phyloP scores from a whole-genome alignment of 73 alveolate genomes.

The Symbiodinium natans region DNA sequence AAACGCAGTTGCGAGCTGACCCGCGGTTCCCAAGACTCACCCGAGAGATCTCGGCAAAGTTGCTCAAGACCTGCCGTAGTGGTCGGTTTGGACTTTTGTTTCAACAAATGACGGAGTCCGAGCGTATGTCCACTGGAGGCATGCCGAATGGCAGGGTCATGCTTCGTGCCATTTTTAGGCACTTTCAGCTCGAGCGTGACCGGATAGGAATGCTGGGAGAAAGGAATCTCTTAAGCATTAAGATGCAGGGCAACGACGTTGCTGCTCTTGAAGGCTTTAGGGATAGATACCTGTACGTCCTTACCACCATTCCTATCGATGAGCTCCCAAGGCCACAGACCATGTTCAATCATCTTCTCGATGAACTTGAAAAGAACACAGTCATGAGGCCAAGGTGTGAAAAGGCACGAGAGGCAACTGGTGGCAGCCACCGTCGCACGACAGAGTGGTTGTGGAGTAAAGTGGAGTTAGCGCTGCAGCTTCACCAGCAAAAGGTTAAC shows the following conservation, averaged over 20 bases:
- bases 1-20: not conserved
- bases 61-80: too few species aligned
- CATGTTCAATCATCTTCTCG: not conserved
- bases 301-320: too few species aligned
- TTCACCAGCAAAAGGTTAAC: not conserved
- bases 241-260: not conserved
- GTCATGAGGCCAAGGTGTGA: not conserved
- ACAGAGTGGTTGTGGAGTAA: not conserved
- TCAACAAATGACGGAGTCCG: too few species aligned
- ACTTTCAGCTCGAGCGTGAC: slow-evolving; percentile 4
- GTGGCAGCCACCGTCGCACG: not conserved
- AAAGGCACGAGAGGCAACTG: slow-evolving; percentile 19
- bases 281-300: not conserved
- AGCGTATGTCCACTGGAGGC: too few species aligned
- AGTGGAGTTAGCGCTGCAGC: not conserved
- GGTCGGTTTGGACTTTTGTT: too few species aligned
- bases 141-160: too few species aligned
- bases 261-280: not conserved
- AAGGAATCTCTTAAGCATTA: not conserved
- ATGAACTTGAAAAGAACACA: not conserved
- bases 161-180: not conserved
- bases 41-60: too few species aligned
- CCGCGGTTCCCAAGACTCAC: too few species aligned
- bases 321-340: not conserved
- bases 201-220: slow-evolving; percentile 23